Conservation (phyloP, 2,329 filamentous ascomycete species). For the Aureobasidium mangrovei region DNA sequence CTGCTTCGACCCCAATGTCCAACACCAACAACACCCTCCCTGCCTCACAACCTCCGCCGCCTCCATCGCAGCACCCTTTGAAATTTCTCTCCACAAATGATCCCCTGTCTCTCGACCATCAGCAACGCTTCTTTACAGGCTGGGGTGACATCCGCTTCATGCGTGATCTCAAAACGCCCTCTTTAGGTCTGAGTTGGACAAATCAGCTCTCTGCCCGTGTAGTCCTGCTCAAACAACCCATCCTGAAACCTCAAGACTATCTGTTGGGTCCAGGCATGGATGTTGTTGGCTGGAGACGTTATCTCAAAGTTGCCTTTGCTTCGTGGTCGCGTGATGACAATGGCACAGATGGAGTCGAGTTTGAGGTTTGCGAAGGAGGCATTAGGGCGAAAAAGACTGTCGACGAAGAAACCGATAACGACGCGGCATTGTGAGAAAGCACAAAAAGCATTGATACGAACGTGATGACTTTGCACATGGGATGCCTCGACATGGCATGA, state of each 20-base stretch:
- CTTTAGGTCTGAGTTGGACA: slow-evolving; percentile 80
- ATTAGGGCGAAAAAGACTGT: slow-evolving; percentile 17
- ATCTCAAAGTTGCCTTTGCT: slow-evolving; percentile 85
- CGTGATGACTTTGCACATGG: too few species aligned
- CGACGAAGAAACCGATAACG: too few species aligned
- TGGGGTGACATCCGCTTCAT: slow-evolving; percentile 60
- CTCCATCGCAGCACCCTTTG: slow-evolving; percentile 2
- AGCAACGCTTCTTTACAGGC: slow-evolving; percentile 90
- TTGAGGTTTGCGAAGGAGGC: slow-evolving; percentile 65
- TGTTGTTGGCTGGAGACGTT: slow-evolving; percentile 58
- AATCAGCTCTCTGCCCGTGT: slow-evolving; percentile 80
- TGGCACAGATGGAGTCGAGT: slow-evolving; percentile 51
- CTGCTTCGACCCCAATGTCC: not conserved
- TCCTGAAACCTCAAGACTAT: slow-evolving; percentile 35
- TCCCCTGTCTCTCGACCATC: slow-evolving; percentile 70
- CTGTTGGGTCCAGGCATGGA: slow-evolving; percentile 34
- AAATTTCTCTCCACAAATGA: slow-evolving; percentile 35
- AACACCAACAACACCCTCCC: not conserved
- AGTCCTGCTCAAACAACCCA: slow-evolving; percentile 64
- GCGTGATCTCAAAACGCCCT: slow-evolving; percentile 65
- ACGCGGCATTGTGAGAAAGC: too few species aligned
- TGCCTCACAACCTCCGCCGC: not conserved
- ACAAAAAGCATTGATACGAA: too few species aligned
- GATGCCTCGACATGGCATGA: too few species aligned
- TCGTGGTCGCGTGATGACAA: slow-evolving; percentile 55